These are phyloP conservation scores for Entomortierella chlamydospora DNA, from an alignment of 192 early-diverging fungal species.

Conservation along the genomic window DNA sequence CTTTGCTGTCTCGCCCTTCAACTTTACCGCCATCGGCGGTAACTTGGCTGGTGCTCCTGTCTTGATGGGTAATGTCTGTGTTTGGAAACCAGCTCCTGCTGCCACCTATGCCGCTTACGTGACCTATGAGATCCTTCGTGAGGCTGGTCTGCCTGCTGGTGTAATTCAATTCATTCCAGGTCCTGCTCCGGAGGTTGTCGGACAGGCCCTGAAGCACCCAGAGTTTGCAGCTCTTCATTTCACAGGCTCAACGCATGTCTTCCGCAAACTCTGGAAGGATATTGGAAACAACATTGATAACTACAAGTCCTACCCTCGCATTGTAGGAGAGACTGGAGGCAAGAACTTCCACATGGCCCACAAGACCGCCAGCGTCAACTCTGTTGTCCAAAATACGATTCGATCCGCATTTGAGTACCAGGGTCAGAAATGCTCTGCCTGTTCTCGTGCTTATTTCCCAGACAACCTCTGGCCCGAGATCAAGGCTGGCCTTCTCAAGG, in stretches of 20 bases:
- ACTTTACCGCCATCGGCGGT: slow-evolving; percentile 99
- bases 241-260: slow-evolving; percentile 93
- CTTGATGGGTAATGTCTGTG: slow-evolving; percentile 96
- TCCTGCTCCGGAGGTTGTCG: slow-evolving; percentile 83
- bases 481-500: slow-evolving; percentile 69
- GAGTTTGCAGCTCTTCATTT: slow-evolving; percentile 98
- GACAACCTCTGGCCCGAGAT: slow-evolving; percentile 84
- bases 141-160: slow-evolving; percentile 96
- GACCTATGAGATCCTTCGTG: slow-evolving; percentile 88
- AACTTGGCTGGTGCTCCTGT: slow-evolving; percentile 94
- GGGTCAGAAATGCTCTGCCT: slow-evolving; percentile 99
- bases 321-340: slow-evolving; percentile 99
- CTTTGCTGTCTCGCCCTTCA: slow-evolving; percentile 97
- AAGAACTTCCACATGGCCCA: slow-evolving; percentile 99
- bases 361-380: slow-evolving; percentile 77
- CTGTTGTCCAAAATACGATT: slow-evolving; percentile 90
- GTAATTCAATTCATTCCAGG: slow-evolving; percentile 98
- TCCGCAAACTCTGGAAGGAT: slow-evolving; percentile 92
- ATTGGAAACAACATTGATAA: slow-evolving; percentile 91
- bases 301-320: slow-evolving; percentile 94
- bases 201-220: slow-evolving; percentile 83
- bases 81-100: slow-evolving; percentile 96
- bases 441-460: slow-evolving; percentile 91
- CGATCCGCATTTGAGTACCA: slow-evolving; percentile 96
- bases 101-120: slow-evolving; percentile 93